These are phyloP conservation scores for Colletotrichum sidae DNA, from an alignment of 2,329 filamentous ascomycete genomes.

Conservation along the genomic window DNA sequence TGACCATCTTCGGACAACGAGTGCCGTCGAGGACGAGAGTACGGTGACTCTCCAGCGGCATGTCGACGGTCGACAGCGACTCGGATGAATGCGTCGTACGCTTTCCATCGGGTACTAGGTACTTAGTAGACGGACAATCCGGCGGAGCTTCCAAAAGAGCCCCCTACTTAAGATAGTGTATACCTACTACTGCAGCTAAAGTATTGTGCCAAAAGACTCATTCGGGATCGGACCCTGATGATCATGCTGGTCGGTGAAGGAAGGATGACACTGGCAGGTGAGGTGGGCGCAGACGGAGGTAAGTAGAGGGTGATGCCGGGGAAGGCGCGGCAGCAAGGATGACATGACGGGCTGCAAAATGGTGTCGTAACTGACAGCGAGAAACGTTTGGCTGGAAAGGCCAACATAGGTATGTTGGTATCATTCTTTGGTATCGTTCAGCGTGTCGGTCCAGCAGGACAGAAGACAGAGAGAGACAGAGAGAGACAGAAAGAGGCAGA, in stretches of 20 bases:
- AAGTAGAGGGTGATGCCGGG: slow-evolving; percentile 18
- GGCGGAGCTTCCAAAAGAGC: slow-evolving; percentile 2
- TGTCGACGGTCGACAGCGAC: slow-evolving; percentile 11
- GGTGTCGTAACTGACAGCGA: not conserved
- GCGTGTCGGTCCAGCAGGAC: not conserved
- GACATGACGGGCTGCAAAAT: slow-evolving; percentile 3
- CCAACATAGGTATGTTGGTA: not conserved
- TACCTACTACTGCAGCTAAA: no score
- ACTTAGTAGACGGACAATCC: slow-evolving; percentile 9
- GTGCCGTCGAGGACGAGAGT: not conserved
- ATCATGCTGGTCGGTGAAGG: slow-evolving; percentile 19
- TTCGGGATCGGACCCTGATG: slow-evolving; percentile 33
- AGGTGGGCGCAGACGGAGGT: not conserved
- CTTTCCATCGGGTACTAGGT: no score
- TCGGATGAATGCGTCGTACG: slow-evolving; percentile 28
- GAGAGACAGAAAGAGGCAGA: no score
- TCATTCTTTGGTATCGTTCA: slow-evolving; percentile 14
- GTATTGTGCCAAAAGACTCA: slow-evolving; percentile 4
- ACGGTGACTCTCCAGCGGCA: not conserved
- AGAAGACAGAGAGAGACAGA: no score
- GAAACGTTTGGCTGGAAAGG: slow-evolving; percentile 1
- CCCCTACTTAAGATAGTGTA: no score
- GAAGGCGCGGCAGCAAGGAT: slow-evolving; percentile 16
- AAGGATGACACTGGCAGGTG: slow-evolving; percentile 6
- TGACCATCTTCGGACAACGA: no score